Base-by-base conservation (phyloP, 352 stramenopile species). In the Phytophthora brassicae region DNA sequence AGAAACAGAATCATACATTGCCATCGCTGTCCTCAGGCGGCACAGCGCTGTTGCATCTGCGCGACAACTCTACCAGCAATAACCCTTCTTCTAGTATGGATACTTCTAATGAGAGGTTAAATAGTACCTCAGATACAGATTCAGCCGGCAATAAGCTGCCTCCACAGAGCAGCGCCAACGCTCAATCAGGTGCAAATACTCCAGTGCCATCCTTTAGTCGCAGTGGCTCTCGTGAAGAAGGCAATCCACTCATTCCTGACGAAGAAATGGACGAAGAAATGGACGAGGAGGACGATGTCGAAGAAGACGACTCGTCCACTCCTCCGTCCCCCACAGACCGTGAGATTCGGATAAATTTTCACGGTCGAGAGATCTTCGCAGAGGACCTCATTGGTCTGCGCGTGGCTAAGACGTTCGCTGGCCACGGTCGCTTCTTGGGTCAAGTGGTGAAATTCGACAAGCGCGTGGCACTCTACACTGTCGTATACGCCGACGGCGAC, bases 361-460 rank as follows among this genome's bases (percentile, higher is more conserved):
- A 91, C 49, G 84, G 78, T 11, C 80, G 81, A 8, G 77, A 89
- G 53, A 70, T 93, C 53, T 89, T 84, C 39, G 81, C 81, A 0
- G 77, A 91, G 47, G 84, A 92, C 29, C 66, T 95, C 12, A 86
- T 95, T 42, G 86, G 86, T 0, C 59, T 93, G 14, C 84, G 86
- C n/a, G 84, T 95, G 2, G 82, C 82, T 52, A 95, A 95, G 64
- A 91, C 81, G 22, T 93, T 95, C 64, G 78, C 76, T 20, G 80
- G 82, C 4, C 69, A 89, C 45, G 86, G 86, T n/a, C 77, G 84
- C 5, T 95, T 95, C 49, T 55, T 95, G n/a, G 86, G 86, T 0
- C 85, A 94, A 67, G 81, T 95, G 4, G 81, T 95, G 46, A 92
- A 92, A 58, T 95, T 92, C 60, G 84, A 95, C 68, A 73, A 84